phyloP scores from a whole-genome alignment of 495 filamentous ascomycete genomes.

The Neurospora sp. region DNA sequence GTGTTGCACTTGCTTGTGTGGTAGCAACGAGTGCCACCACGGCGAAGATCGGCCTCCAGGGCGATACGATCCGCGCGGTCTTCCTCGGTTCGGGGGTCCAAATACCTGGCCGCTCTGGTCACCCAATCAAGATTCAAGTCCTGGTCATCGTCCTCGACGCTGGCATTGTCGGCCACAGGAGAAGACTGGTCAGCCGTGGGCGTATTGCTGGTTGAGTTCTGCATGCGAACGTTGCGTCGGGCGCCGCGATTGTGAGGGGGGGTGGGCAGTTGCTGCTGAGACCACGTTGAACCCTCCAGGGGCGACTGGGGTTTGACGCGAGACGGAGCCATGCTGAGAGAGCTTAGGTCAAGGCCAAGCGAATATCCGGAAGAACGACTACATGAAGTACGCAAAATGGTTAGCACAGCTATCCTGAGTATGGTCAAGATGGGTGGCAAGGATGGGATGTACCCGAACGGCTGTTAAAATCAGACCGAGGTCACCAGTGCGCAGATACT shows the following conservation, averaged over 20 bases:
- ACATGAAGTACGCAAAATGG: not conserved
- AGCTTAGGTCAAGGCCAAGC: not conserved
- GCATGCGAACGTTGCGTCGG: not conserved
- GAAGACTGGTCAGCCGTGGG: not conserved
- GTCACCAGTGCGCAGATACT: not conserved
- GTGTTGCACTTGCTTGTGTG: slow-evolving; percentile 39
- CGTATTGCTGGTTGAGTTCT: not conserved
- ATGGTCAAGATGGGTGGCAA: not conserved
- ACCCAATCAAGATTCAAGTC: not conserved
- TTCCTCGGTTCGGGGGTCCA: not conserved
- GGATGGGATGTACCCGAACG: not conserved
- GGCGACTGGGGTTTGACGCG: not conserved
- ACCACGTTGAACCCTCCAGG: not conserved
- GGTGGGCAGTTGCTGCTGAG: not conserved
- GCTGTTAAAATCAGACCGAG: not conserved
- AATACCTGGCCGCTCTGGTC: not conserved
- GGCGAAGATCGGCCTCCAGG: not conserved
- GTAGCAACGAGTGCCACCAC: slow-evolving; percentile 17
- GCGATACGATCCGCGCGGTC: not conserved
- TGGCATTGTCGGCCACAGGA: not conserved
- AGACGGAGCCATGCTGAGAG: not conserved
- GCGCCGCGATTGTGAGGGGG: not conserved
- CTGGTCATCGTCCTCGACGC: not conserved
- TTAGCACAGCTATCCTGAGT: not conserved
- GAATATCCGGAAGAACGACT: not conserved